Evolutionary conservation across 129 eudicot species (phyloP).

Genomic region (carrot (Daucus carota)): DNA sequence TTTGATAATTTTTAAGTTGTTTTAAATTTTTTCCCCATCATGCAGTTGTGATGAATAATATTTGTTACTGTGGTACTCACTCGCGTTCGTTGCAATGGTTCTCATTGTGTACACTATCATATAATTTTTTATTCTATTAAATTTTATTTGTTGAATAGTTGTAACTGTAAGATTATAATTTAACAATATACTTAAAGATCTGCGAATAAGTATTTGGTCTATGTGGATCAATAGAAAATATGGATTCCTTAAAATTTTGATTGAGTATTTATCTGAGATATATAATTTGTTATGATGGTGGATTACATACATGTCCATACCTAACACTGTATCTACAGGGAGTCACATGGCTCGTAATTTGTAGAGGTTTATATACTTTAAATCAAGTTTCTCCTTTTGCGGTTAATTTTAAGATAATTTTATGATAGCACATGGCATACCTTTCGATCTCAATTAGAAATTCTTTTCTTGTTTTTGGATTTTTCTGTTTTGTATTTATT

Average conservation of each 20-base stretch:
- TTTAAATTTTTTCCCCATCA: background rate
- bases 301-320: too few species aligned
- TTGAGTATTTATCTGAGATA: too few species aligned
- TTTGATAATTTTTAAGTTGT: background rate
- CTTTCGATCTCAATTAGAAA: background rate
- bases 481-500: background rate
- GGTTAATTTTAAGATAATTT: background rate
- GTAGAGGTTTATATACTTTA: background rate
- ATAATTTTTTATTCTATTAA: too few species aligned
- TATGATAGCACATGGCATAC: background rate
- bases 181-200: too few species aligned
- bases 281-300: too few species aligned
- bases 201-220: background rate
- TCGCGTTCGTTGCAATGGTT: background rate
- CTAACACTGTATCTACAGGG: background rate
- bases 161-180: background rate
- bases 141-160: background rate
- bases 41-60: background rate
- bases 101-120: background rate
- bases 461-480: background rate
- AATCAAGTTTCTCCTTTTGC: background rate
- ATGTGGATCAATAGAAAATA: too few species aligned
- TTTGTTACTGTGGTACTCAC: background rate
- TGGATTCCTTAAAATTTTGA: background rate
- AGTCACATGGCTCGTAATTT: background rate